phyloP scores from a whole-genome alignment of 768 basidiomycete species.

The Fistulinella prunicolor region DNA sequence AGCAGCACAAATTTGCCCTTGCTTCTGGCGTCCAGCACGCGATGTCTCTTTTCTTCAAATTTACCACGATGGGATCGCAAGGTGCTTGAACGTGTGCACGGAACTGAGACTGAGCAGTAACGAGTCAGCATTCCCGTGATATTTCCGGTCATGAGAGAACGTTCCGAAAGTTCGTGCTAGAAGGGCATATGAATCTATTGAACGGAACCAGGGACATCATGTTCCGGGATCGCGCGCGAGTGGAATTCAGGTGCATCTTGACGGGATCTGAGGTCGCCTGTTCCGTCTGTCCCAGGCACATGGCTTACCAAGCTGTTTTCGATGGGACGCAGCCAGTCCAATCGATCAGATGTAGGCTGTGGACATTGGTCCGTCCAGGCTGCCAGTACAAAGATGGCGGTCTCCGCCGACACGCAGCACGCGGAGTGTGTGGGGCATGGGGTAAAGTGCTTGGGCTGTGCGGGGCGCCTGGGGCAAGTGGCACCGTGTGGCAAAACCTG shows the following conservation, averaged over 20 bases:
- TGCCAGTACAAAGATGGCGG: conserved; percentile 24
- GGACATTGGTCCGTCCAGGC: conserved; percentile 5
- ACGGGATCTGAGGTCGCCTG: neutral
- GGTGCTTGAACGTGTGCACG: neutral
- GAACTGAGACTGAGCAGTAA: conserved; percentile 4
- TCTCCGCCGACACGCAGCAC: conserved; percentile 21
- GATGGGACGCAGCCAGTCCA: conserved; percentile 3
- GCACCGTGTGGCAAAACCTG: conserved; percentile 4
- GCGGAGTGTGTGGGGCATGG: conserved; percentile 22
- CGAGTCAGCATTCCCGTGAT: conserved; percentile 4
- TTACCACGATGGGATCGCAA: conserved; percentile 14
- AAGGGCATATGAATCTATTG: neutral
- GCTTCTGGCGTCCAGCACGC: neutral
- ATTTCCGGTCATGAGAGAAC: conserved; percentile 10
- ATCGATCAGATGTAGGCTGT: conserved; percentile 15
- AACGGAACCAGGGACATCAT: conserved; percentile 2
- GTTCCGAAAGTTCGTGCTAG: neutral
- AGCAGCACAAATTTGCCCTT: neutral
- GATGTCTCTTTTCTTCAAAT: neutral
- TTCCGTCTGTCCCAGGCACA: conserved; percentile 14
- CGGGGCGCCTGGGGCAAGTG: conserved; percentile 2
- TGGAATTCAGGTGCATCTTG: neutral
- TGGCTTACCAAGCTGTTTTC: conserved; percentile 11
- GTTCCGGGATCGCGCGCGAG: conserved; percentile 6
- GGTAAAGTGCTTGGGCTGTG: conserved; percentile 24